Conservation (phyloP, 352 stramenopile genomes). For the Phytophthora citrophthora region DNA sequence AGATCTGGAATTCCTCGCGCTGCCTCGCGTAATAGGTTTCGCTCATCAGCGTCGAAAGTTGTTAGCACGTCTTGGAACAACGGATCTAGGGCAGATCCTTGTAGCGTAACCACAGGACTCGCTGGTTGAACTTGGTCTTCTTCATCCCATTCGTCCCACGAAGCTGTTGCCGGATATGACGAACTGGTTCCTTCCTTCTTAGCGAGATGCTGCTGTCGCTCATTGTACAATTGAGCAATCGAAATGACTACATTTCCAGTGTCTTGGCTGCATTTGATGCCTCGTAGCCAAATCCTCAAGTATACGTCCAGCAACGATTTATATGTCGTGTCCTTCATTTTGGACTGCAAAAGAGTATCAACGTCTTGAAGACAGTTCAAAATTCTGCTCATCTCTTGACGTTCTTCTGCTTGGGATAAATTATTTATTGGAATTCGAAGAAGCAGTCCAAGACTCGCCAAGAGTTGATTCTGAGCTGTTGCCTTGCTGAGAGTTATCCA, state of each 20-base stretch:
- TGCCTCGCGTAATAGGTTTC: constrained; percentile 8
- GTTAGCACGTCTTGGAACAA: constrained; percentile 22
- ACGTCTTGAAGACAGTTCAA: constrained; percentile 4
- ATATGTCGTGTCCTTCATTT: constrained; percentile 17
- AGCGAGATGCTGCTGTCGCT: constrained; percentile 9
- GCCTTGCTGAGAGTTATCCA: constrained; percentile 67
- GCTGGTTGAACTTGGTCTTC: constrained; percentile 26
- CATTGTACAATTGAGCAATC: constrained; percentile 19
- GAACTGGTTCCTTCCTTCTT: constrained; percentile 6
- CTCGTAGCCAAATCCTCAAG: constrained; percentile 31
- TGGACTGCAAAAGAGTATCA: neutral
- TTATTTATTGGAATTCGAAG: constrained; percentile 17
- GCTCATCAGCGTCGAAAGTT: constrained; percentile 3
- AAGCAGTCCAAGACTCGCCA: constrained; percentile 39
- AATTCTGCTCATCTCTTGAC: constrained; percentile 14
- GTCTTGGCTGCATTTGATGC: neutral
- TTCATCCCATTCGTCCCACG: constrained; percentile 58
- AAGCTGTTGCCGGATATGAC: neutral
- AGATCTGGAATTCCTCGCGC: neutral
- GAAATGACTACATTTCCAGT: neutral
- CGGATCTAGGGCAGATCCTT: neutral
- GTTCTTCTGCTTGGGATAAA: constrained; percentile 2
- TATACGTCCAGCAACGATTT: constrained; percentile 22
- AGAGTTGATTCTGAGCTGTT: constrained; percentile 40
- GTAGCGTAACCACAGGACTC: constrained; percentile 6